Conservation (phyloP, 192 early-diverging fungal species). For the Backusella tuberculispora region DNA sequence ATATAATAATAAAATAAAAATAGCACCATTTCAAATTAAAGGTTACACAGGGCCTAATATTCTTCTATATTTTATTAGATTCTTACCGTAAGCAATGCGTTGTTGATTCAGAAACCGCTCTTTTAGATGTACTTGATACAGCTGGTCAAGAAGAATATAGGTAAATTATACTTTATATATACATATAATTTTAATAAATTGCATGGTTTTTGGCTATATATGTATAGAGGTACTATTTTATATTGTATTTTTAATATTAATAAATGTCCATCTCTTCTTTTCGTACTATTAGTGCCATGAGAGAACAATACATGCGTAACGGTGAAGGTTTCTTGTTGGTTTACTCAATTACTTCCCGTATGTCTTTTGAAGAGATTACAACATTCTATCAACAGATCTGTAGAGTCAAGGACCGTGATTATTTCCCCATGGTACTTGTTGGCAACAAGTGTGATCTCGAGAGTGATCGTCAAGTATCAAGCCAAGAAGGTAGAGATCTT, state of each 20-base stretch:
- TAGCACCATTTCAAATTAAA: background rate
- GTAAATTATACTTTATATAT: constrained; percentile 38
- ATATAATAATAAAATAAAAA: background rate
- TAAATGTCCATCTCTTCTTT: background rate
- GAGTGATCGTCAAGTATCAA: constrained; percentile 80
- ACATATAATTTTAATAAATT: background rate
- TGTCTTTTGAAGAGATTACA: constrained; percentile 90
- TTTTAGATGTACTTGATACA: constrained; percentile 94
- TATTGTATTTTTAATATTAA: background rate
- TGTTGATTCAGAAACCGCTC: constrained; percentile 86
- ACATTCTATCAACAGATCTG: constrained; percentile 92
- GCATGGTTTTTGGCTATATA: background rate
- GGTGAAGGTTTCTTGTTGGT: constrained; percentile 95
- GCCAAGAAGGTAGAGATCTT: constrained; percentile 78
- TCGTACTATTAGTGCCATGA: constrained; percentile 64
- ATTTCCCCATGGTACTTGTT: constrained; percentile 85
- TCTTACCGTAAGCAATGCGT: constrained; percentile 96
- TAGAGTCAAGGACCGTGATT: constrained; percentile 91
- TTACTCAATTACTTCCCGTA: constrained; percentile 90
- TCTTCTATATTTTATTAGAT: constrained; percentile 49
- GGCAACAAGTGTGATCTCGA: constrained; percentile 93
- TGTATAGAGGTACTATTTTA: background rate
- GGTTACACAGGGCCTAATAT: background rate
- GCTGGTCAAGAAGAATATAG: constrained; percentile 98
- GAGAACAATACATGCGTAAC: constrained; percentile 96